Evolutionary conservation across 2,329 filamentous ascomycete genomes (phyloP).

Genomic region (Hymenoscyphus linearis): DNA sequence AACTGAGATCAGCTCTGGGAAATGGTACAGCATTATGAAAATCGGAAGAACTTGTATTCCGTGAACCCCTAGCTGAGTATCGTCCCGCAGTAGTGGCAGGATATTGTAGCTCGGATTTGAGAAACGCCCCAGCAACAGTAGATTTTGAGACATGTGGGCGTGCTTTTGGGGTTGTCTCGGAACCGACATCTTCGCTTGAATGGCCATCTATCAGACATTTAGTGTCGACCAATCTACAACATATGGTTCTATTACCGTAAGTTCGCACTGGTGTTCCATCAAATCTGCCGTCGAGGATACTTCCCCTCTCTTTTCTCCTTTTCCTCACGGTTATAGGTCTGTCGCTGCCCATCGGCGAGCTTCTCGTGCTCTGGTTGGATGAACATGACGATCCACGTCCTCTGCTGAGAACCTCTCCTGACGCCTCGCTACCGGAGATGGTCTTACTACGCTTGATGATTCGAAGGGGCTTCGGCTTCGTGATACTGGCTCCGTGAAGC

Average conservation of each 20-base stretch:
- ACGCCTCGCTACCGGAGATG: constrained; percentile 25
- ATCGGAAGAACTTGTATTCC: constrained; percentile 11
- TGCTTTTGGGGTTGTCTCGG: constrained; percentile 28
- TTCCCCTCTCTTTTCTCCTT: constrained; percentile 19
- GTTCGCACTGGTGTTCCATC: constrained; percentile 7
- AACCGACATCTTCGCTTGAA: constrained; percentile 12
- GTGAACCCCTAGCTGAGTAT: constrained; percentile 17
- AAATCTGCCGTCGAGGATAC: constrained; percentile 18
- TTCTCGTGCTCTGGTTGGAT: constrained; percentile 26
- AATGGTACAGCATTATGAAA: neutral
- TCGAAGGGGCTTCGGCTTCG: constrained; percentile 42
- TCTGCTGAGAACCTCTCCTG: constrained; percentile 20
- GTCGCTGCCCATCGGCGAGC: constrained; percentile 23
- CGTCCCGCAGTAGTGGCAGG: constrained; percentile 16
- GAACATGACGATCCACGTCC: constrained; percentile 20
- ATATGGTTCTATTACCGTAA: neutral
- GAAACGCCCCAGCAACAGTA: constrained; percentile 24
- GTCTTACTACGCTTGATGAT: constrained; percentile 42
- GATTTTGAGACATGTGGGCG: constrained; percentile 15
- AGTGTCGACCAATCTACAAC: neutral
- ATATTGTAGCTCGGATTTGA: constrained; percentile 23
- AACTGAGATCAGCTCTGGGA: constrained; percentile 1
- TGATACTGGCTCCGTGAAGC: constrained; percentile 32
- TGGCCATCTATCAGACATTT: neutral
- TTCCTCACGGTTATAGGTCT: constrained; percentile 30